phyloP scores from a whole-genome alignment of 2,329 filamentous ascomycete genomes.

The Westerdykella aurantiaca region DNA sequence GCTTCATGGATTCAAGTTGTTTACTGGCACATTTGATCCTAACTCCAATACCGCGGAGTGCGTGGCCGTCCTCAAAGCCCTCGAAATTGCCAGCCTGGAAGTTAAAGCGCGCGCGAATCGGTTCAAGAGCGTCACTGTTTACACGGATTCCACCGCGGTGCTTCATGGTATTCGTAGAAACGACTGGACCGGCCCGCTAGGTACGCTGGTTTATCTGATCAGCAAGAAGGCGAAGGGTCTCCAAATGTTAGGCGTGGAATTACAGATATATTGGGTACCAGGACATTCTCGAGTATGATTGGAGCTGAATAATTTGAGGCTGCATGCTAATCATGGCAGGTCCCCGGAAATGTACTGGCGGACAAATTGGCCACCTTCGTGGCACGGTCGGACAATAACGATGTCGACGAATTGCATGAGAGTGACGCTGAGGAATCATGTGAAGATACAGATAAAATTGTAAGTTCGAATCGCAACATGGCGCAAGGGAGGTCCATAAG shows the following conservation, averaged over 20 bases:
- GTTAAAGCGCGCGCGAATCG: not conserved
- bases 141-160: conserved; percentile 4
- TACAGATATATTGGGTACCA: conserved; percentile 9
- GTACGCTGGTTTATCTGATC: not conserved
- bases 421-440: too few species aligned
- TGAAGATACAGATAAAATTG: too few species aligned
- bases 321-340: conserved; percentile 2
- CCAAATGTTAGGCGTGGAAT: not conserved
- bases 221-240: conserved; percentile 3
- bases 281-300: conserved; percentile 7
- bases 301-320: not conserved
- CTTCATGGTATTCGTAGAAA: not conserved
- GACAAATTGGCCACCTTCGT: conserved; percentile 5
- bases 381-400: not conserved
- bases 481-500: too few species aligned
- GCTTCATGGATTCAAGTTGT: conserved; percentile 4
- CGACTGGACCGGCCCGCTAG: not conserved
- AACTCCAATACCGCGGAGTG: conserved; percentile 1
- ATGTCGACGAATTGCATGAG: too few species aligned
- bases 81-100: conserved; percentile 4
- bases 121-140: conserved; percentile 4
- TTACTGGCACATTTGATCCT: not conserved
- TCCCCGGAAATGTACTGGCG: conserved; percentile 11
- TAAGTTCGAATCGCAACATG: too few species aligned
- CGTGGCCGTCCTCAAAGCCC: conserved; percentile 8